Base-by-base conservation (phyloP, 768 basidiomycete genomes). In the Bullera alba region DNA sequence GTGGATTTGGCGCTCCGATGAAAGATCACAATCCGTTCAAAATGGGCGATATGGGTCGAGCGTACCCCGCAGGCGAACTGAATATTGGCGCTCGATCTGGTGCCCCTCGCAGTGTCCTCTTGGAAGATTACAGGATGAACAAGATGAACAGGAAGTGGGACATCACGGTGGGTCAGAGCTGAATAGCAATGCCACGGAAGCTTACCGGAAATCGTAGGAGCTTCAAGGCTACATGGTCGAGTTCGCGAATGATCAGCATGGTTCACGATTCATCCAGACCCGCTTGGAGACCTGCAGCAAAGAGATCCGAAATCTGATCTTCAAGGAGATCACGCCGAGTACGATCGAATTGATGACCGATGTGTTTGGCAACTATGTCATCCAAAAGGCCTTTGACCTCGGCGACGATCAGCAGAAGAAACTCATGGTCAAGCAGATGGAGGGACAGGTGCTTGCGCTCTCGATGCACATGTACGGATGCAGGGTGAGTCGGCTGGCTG, bases 251-350 rank as follows among this genome's bases (percentile, higher is more conserved):
- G 93, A 97, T 72, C 92, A 95, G 67, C 86, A 92, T 56, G 93
- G 91, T n/a, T 95, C 91, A n/a, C 82, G 93, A 7, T 90, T 96
- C 72, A 91, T 99, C 54, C 93, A 97, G 69, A 83, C 86, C 61
- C 84, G 85, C 65, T 77, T 96, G 35, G 83, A 86, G 68, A 76
- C 74, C 2, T 85, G 88, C 4, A 78, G 80, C n/a, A 77, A 77
- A 32, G 87, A 88, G 52, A 89, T 90, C 63, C 84, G 82, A 68
- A 81, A 86, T 58, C 70, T 76, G 28, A 78, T 93, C 30, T 95
- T 90, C 55, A 82, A 86, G 42, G 93, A 97, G 75, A 86, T 96
- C 59, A 79, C 87, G 19, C 87, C 89, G 21, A 81, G 84, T 63
- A 78, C 82, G 3, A 71, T 90, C 41, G 80, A 83, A 46, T 78